These are phyloP conservation scores for Ascomycota sp. DNA, from an alignment of 2,329 filamentous ascomycete genomes.

Conservation along the genomic window DNA sequence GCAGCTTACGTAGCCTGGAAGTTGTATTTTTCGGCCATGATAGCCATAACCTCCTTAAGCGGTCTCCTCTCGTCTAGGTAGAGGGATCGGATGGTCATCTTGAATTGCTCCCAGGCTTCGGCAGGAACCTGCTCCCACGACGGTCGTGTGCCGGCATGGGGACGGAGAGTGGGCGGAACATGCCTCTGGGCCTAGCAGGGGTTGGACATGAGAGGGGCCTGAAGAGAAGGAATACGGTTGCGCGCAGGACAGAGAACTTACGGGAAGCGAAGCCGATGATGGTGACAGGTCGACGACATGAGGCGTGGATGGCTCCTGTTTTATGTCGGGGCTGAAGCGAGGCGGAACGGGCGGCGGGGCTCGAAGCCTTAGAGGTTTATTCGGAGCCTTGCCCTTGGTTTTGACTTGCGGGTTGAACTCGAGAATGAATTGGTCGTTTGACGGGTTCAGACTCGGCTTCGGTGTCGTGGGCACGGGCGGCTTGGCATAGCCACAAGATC, in stretches of 20 bases:
- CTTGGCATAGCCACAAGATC: conserved; percentile 12
- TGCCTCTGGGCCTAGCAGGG: conserved; percentile 7
- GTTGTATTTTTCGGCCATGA: conserved; percentile 26
- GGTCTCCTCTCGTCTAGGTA: conserved; percentile 29
- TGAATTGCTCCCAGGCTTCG: conserved; percentile 26
- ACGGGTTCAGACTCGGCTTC: conserved; percentile 14
- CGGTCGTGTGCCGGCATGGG: conserved; percentile 13
- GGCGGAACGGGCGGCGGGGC: conserved; percentile 6
- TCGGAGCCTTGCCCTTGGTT: conserved; percentile 14
- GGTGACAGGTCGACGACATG: conserved; percentile 7
- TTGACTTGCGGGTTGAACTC: conserved; percentile 14
- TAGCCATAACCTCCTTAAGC: conserved; percentile 30
- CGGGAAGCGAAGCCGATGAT: conserved; percentile 8
- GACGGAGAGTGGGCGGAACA: conserved; percentile 9
- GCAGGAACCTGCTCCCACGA: conserved; percentile 23
- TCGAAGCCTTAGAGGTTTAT: conserved; percentile 12
- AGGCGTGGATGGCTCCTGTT: conserved; percentile 12
- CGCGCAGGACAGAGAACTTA: no score
- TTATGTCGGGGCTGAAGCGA: conserved; percentile 8
- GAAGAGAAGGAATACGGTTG: not conserved
- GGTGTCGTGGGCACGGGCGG: conserved; percentile 19
- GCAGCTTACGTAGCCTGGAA: conserved; percentile 27
- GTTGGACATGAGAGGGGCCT: not conserved
- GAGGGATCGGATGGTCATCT: conserved; percentile 21
- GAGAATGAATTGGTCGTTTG: conserved; percentile 15